phyloP scores from a whole-genome alignment of 2,329 filamentous ascomycete species.

The Nigrospora osmanthi region DNA sequence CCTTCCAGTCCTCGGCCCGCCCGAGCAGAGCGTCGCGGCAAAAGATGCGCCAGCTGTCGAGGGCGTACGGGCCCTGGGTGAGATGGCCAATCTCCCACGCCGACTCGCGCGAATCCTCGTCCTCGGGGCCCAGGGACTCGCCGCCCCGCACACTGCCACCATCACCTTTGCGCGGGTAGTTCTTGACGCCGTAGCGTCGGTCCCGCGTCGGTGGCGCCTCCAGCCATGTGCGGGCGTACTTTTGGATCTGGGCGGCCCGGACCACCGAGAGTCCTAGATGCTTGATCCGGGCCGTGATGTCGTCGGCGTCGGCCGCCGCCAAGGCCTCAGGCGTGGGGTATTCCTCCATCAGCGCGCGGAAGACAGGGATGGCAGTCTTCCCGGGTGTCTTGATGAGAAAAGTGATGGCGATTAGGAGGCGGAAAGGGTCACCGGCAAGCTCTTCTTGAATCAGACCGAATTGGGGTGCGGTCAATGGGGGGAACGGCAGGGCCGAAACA shows the following conservation, averaged over 20 bases:
- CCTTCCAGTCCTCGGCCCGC: slow-evolving; percentile 58
- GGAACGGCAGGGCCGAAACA: slow-evolving; percentile 55
- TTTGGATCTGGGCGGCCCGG: slow-evolving; percentile 60
- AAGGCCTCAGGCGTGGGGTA: slow-evolving; percentile 63
- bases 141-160: slow-evolving; percentile 19
- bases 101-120: slow-evolving; percentile 18
- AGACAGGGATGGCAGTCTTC: slow-evolving; percentile 64
- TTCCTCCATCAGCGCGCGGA: slow-evolving; percentile 57
- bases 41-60: slow-evolving; percentile 92
- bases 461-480: slow-evolving; percentile 48
- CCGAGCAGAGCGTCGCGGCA: slow-evolving; percentile 72
- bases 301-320: slow-evolving; percentile 43
- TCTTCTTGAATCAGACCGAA: slow-evolving; percentile 85
- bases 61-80: slow-evolving; percentile 72
- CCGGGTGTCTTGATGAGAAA: slow-evolving; percentile 80
- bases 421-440: slow-evolving; percentile 67
- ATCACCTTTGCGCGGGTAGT: slow-evolving; percentile 28
- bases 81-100: slow-evolving; percentile 83
- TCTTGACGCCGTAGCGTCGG: slow-evolving; percentile 43
- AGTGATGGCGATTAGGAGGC: slow-evolving; percentile 72
- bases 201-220: slow-evolving; percentile 51
- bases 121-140: slow-evolving; percentile 17
- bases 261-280: slow-evolving; percentile 65
- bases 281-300: slow-evolving; percentile 55
- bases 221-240: slow-evolving; percentile 63